Conservation (phyloP, 2,329 filamentous ascomycete species). For the Botrytis cinerea region DNA sequence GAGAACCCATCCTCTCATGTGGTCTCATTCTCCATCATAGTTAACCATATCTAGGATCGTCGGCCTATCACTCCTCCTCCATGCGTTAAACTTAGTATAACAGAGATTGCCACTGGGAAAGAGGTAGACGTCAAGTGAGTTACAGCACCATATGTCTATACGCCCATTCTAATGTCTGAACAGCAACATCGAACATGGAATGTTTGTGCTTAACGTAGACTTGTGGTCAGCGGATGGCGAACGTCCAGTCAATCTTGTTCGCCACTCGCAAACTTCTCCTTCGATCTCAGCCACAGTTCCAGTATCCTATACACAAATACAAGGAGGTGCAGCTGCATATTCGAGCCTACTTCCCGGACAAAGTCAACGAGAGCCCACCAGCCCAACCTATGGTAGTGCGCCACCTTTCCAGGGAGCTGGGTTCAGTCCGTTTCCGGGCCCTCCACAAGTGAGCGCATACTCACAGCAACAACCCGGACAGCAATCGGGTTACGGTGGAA, state of each 20-base stretch:
- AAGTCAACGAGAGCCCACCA: conserved; percentile 21
- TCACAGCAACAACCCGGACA: conserved; percentile 28
- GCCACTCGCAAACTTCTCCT: conserved; percentile 65
- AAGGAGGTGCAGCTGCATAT: conserved; percentile 41
- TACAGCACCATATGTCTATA: conserved; percentile 1
- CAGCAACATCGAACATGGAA: conserved; percentile 68
- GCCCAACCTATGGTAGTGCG: conserved; percentile 29
- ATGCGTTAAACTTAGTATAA: conserved; percentile 81
- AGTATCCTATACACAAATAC: conserved; percentile 68
- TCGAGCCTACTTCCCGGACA: conserved; percentile 34
- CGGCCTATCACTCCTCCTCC: conserved; percentile 94
- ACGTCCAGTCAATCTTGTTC: conserved; percentile 68
- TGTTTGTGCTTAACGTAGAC: conserved; percentile 69
- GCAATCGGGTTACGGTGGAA: conserved; percentile 17
- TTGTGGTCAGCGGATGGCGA: conserved; percentile 63
- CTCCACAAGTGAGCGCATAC: conserved; percentile 37
- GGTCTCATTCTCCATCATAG: not conserved
- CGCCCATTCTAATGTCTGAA: conserved; percentile 26
- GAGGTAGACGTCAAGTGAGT: conserved; percentile 82
- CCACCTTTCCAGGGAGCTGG: conserved; percentile 24
- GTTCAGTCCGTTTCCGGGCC: conserved; percentile 37
- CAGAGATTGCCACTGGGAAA: conserved; percentile 71
- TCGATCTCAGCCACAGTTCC: conserved; percentile 81
- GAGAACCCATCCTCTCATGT: not conserved
- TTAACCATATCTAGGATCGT: conserved; percentile 67